A percentile compares a stretch with the other conserved stretches of the same genome.
phyloP scores from a whole-genome alignment of 192 early-diverging fungal species.

The Spinellus fusiger region DNA sequence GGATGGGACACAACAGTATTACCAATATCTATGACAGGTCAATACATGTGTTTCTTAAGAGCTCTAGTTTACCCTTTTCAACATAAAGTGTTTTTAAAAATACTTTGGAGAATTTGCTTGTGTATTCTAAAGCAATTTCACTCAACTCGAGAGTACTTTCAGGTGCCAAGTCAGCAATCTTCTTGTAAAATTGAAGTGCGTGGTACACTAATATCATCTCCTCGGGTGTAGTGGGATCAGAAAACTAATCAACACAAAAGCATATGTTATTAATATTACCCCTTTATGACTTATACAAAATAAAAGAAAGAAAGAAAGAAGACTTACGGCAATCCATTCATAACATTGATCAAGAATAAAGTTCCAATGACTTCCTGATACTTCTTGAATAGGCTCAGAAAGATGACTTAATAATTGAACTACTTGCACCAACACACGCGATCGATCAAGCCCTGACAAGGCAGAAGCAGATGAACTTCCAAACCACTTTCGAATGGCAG shows the following conservation, averaged over 20 bases:
- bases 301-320: neutral
- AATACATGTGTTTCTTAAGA: neutral
- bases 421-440: constrained; percentile 15
- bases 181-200: constrained; percentile 7
- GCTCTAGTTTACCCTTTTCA: neutral
- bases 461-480: neutral
- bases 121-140: neutral
- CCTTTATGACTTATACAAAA: neutral
- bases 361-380: constrained; percentile 42
- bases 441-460: neutral
- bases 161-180: neutral
- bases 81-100: neutral
- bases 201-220: constrained; percentile 15
- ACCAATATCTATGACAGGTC: neutral
- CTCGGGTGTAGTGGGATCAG: constrained; percentile 4
- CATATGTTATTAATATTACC: neutral
- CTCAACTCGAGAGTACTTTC: neutral
- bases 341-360: constrained; percentile 20
- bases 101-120: neutral
- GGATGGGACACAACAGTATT: neutral
- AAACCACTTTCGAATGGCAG: constrained; percentile 25
- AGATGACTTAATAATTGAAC: constrained; percentile 31
- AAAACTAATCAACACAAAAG: neutral
- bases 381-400: constrained; percentile 34
- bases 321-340: constrained; percentile 28